Evolutionary conservation across 441 rosid species (phyloP).

Genomic region (Arabidopsis lyrata): DNA sequence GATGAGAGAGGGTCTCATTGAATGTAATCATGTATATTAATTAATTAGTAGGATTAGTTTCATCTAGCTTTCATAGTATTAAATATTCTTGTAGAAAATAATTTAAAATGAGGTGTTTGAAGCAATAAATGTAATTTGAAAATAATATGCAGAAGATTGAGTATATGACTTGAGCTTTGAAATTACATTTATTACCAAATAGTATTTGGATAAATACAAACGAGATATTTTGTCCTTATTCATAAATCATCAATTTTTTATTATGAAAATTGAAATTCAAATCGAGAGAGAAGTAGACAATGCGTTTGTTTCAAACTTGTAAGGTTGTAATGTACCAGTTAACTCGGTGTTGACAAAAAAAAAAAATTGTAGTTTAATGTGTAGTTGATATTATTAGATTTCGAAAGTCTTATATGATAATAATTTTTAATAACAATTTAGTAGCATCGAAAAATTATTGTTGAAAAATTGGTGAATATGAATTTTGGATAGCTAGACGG

Average conservation of each 20-base stretch:
- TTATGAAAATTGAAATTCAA: conserved; percentile 20
- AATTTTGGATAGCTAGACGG: conserved; percentile 11
- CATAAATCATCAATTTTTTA: background rate
- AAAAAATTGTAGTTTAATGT: conserved; percentile 5
- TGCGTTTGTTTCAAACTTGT: background rate
- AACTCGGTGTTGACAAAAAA: conserved; percentile 22
- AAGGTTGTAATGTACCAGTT: conserved; percentile 22
- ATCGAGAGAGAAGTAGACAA: conserved; percentile 9
- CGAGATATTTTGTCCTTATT: conserved; percentile 8
- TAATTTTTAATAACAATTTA: background rate
- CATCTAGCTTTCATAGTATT: conserved; percentile 38
- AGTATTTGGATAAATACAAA: conserved; percentile 44
- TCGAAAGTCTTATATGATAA: background rate
- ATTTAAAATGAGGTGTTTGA: conserved; percentile 18
- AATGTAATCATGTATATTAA: conserved; percentile 27
- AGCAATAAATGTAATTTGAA: conserved; percentile 43
- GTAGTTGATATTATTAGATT: conserved; percentile 21
- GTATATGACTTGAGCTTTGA: conserved; percentile 45
- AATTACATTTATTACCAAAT: conserved; percentile 42
- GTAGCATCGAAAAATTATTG: background rate
- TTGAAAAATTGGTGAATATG: conserved; percentile 15
- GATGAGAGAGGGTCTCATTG: conserved; percentile 28
- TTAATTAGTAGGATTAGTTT: conserved; percentile 34
- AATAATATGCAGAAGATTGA: conserved; percentile 35
- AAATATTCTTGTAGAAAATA: conserved; percentile 21